These are phyloP conservation scores for carrot (Daucus carota) DNA, from an alignment of 129 eudicot genomes.

Conservation along the genomic window DNA sequence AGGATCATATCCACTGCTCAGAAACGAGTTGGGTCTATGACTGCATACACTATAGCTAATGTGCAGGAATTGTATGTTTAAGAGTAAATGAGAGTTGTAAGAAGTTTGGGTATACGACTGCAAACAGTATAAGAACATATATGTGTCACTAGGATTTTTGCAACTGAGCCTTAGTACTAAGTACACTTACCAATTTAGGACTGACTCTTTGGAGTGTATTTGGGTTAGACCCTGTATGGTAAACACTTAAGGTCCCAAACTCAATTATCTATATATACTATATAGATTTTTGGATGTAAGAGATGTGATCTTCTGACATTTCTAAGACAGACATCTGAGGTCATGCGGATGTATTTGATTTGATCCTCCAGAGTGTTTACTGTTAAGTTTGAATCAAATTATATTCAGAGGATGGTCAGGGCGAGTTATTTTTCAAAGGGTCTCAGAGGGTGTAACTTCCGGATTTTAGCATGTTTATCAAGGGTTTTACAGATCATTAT, in stretches of 20 bases:
- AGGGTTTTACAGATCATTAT: background rate
- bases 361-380: background rate
- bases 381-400: background rate
- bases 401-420: background rate
- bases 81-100: background rate
- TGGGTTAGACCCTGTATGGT: background rate
- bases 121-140: background rate
- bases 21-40: too few relatives aligned
- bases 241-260: background rate
- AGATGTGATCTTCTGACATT: background rate
- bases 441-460: background rate
- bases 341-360: background rate
- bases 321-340: background rate
- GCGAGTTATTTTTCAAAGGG: background rate
- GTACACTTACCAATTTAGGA: too few relatives aligned
- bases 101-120: background rate
- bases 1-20: too few relatives aligned
- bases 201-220: background rate
- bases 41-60: background rate
- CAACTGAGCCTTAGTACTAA: background rate
- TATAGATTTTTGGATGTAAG: background rate
- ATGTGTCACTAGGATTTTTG: background rate
- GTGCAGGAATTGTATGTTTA: background rate
- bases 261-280: background rate
- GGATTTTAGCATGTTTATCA: background rate